Base-by-base conservation (phyloP, 805 yeast species). In the Starmera quercuum region DNA sequence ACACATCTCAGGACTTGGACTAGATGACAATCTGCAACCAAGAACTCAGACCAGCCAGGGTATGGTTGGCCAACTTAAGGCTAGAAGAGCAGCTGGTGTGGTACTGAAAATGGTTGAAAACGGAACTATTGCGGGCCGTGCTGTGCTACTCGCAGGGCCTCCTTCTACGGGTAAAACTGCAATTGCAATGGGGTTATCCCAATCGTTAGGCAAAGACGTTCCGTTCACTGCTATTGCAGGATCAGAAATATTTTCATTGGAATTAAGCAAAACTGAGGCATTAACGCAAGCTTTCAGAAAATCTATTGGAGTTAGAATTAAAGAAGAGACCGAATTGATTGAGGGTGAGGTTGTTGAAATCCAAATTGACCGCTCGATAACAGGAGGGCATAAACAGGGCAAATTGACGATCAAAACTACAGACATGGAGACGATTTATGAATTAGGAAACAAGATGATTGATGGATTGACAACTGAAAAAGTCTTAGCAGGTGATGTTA, bases 141-240 rank as follows among this genome's bases (percentile, higher is more conserved):
- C 97, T 2, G 92, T 88, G 15, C 63, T 92, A 42, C 71, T 92
- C 40, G 97, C 98, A 0, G 99, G 99, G 26, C 97, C 97, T 9
- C 98, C 98, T 20, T 85, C 95, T 11, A 92, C 98, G 0, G 99
- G 99, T 60, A 92, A 92, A 59, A 92, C 99, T 4, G 99, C 99
- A 25, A 75, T 92, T 49, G 98, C 99, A 11, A 83, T 87, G 82
- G 98, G 97, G 13, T 68, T 83, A 26, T 71, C 87, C 3, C 88
- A 82, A 54, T 78, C 75, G 33, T 64, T 83, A 46, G 80, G 80
- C 8, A 54, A 51, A 21, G 69, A 61, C 42, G 97, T 92, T 38
- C 98, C 98, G 26, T 92, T 92, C 59, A 90, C 97, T 26, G 86
- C 95, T 8, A 72, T 92, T 57, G 90, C 95, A 8, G 98, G 96